Evolutionary conservation across 495 filamentous ascomycete species (phyloP).

Genomic region (Thozetella sp.): DNA sequence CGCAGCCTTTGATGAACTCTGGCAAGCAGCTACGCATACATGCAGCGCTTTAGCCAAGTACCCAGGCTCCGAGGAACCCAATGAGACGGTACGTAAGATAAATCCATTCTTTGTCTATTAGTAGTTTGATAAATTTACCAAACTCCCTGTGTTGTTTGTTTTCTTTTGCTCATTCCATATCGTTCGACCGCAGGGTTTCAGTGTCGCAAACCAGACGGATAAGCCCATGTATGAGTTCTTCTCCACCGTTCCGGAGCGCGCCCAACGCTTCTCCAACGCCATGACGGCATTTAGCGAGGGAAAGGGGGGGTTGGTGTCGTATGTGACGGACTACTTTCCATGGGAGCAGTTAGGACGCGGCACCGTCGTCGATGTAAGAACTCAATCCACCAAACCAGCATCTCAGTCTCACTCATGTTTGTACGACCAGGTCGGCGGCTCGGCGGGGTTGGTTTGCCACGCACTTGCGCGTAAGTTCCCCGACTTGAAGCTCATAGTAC

Average conservation of each 20-base stretch:
- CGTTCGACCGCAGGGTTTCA: slow-evolving; percentile 4
- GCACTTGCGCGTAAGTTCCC: slow-evolving; percentile 28
- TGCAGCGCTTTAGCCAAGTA: slow-evolving; percentile 16
- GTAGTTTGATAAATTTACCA: not conserved
- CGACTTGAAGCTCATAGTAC: slow-evolving; percentile 21
- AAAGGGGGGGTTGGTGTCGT: slow-evolving; percentile 6
- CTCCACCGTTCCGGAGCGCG: slow-evolving; percentile 9
- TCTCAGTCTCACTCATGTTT: not conserved
- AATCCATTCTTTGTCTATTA: no score
- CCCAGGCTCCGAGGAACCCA: slow-evolving; percentile 9
- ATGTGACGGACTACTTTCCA: slow-evolving; percentile 11
- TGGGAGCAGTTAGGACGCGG: slow-evolving; percentile 12
- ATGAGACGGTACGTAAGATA: slow-evolving; percentile 10
- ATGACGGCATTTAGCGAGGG: slow-evolving; percentile 14
- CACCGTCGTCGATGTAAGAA: slow-evolving; percentile 18
- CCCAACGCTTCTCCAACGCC: slow-evolving; percentile 10
- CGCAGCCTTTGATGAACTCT: slow-evolving; percentile 8
- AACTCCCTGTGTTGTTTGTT: not conserved
- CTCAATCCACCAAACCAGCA: no score
- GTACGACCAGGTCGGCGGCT: slow-evolving; percentile 33
- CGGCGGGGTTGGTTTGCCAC: slow-evolving; percentile 25
- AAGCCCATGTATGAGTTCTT: slow-evolving; percentile 8
- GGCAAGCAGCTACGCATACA: slow-evolving; percentile 10
- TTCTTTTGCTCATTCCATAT: not conserved
- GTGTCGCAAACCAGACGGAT: slow-evolving; percentile 7